Evolutionary conservation across 2,329 filamentous ascomycete species (phyloP).

Genomic region (Dothistroma septosporum): DNA sequence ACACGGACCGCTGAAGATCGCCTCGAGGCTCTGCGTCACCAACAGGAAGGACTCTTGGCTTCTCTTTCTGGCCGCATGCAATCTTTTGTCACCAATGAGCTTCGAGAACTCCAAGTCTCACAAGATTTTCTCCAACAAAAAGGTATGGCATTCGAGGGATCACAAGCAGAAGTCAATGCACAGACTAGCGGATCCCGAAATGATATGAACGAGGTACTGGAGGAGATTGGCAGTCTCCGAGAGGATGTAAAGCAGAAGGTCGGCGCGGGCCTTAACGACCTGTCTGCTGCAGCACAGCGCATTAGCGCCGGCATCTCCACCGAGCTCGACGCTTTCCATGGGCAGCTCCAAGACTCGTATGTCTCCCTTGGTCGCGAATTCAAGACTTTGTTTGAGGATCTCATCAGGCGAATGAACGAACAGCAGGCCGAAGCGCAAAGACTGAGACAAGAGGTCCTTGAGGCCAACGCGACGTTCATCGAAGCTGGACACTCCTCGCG

Average conservation of each 20-base stretch:
- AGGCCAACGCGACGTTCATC: conserved; percentile 64
- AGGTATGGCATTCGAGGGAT: conserved; percentile 61
- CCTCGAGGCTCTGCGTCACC: conserved; percentile 65
- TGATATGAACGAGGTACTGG: conserved; percentile 84
- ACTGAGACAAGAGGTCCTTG: conserved; percentile 67
- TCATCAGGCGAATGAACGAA: conserved; percentile 67
- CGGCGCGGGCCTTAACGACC: conserved; percentile 74
- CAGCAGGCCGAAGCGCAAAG: conserved; percentile 74
- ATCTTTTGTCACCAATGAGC: conserved; percentile 69
- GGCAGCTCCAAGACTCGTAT: conserved; percentile 79
- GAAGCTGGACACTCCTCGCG: conserved; percentile 66
- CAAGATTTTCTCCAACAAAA: conserved; percentile 68
- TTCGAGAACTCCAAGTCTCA: conserved; percentile 65
- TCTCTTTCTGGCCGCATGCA: conserved; percentile 69
- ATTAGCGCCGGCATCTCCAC: conserved; percentile 86
- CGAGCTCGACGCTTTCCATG: conserved; percentile 80
- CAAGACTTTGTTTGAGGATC: conserved; percentile 76
- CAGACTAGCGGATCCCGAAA: conserved; percentile 68
- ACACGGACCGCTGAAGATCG: conserved; percentile 72
- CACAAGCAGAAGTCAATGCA: conserved; percentile 63
- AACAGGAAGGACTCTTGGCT: conserved; percentile 68
- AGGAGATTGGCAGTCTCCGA: conserved; percentile 85
- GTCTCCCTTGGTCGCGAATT: conserved; percentile 79
- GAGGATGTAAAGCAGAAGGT: conserved; percentile 84
- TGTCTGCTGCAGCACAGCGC: conserved; percentile 77